A percentile compares a stretch with the other conserved stretches of the same genome.
These are phyloP conservation scores for Cyclocybe aegerita DNA, from an alignment of 768 basidiomycete species.

Conservation along the genomic window DNA sequence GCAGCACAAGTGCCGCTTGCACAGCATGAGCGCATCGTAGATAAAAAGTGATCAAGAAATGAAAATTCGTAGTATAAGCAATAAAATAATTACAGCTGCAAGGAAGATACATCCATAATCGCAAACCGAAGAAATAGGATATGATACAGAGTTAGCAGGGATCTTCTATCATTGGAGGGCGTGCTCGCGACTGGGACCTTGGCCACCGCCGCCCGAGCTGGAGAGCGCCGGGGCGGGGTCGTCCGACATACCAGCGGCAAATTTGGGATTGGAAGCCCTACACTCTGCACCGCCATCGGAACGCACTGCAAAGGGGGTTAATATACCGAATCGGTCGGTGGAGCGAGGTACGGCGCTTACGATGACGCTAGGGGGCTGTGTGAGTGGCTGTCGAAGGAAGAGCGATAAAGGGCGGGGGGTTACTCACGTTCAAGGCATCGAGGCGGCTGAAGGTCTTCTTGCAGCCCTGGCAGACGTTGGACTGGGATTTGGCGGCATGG, in stretches of 20 bases:
- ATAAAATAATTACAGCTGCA: slow-evolving; percentile 21
- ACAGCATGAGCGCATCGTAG: background rate
- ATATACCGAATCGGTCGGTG: slow-evolving; percentile 20
- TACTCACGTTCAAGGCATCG: slow-evolving; percentile 92
- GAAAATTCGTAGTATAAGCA: slow-evolving; percentile 14
- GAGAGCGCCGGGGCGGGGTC: background rate
- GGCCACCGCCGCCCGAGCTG: slow-evolving; percentile 10
- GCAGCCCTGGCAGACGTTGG: slow-evolving; percentile 88
- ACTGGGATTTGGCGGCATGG: slow-evolving; percentile 79
- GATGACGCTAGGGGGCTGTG: slow-evolving; percentile 57
- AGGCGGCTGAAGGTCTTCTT: slow-evolving; percentile 92
- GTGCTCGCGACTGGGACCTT: slow-evolving; percentile 15
- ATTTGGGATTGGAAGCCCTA: slow-evolving; percentile 45
- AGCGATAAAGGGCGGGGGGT: slow-evolving; percentile 10
- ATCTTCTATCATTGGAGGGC: slow-evolving; percentile 10
- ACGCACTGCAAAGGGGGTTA: slow-evolving; percentile 53
- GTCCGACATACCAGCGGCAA: slow-evolving; percentile 22
- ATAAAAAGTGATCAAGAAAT: slow-evolving; percentile 1
- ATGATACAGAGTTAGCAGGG: slow-evolving; percentile 9
- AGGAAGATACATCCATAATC: background rate
- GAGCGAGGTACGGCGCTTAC: slow-evolving; percentile 45
- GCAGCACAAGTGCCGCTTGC: slow-evolving; percentile 2
- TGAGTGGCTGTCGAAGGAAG: slow-evolving; percentile 6
- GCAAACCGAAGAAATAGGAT: slow-evolving; percentile 9
- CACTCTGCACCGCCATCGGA: slow-evolving; percentile 86